Evolutionary conservation across 129 eudicot genomes (phyloP), one percentile per base, ranked within the genome.

Genomic region (Flaveria ramosissima): DNA sequence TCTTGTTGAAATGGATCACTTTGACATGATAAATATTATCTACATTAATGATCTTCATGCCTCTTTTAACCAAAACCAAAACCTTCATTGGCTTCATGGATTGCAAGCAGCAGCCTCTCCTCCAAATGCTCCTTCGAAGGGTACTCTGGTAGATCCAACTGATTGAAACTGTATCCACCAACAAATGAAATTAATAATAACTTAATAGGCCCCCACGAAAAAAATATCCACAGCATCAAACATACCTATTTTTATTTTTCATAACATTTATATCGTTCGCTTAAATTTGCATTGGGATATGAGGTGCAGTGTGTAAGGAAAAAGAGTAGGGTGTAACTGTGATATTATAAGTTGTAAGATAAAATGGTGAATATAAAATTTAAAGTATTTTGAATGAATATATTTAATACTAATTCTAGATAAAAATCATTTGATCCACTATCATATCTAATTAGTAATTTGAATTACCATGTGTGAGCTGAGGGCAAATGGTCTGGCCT

Each of bases 51-150:
- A 15, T 62, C 55, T 65, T 61, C 53, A 30, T 50, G 63, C 23
- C 50, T 56, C 36, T 53, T 30, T 77, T 86, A 95, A 74, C 99
- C 99, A 62, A 95, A 95, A 59, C 99, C 99, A 85, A 95, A 95
- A 21, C 99, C 99, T 80, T 95, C 99, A 72, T 86, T 95, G 60
- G 84, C 99, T 88, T 95, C 99, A 79, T 95, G 99, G 43, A 95
- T 89, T 26, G 99, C 99, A 69, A 95, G 94, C 65, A 95, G 82
- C 72, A 95, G 84, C 70, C 96, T 89, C 84, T 95, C 99, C 79
- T 89, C 92, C 66, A 95, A 72, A 81, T 88, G 96, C 74, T 89
- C 84, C 74, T 95, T 95, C 1, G 96, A 89, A 71, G 99, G 97
- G 64, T 95, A 95, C 32, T 95, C 99, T 0, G 99, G 99, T 9